Percentiles rank a stretch among this genome's conserved stretches.
phyloP scores from a whole-genome alignment of 306 rosid species.

The Ormosia semicastrata region DNA sequence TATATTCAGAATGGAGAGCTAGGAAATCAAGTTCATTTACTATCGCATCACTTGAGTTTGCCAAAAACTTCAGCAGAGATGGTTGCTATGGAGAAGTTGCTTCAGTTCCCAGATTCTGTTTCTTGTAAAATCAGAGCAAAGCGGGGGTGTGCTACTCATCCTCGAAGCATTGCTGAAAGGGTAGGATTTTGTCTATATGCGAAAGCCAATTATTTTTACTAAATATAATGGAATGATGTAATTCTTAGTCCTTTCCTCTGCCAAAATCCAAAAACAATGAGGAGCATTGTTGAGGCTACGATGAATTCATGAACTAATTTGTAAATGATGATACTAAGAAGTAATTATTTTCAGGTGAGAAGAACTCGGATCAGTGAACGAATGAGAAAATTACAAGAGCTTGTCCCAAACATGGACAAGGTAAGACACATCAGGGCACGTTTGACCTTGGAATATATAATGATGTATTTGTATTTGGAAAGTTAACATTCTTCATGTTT shows the following conservation, averaged over 20 bases:
- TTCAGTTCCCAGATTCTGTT: conserved; percentile 76
- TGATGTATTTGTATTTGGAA: background rate
- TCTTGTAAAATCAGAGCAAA: conserved; percentile 91
- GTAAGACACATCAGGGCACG: conserved; percentile 28
- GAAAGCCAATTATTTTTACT: too few species aligned
- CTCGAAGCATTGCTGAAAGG: conserved; percentile 96
- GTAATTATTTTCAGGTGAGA: conserved; percentile 56
- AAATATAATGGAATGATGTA: background rate
- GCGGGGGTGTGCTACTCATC: conserved; percentile 97
- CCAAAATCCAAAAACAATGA: background rate
- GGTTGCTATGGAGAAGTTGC: conserved; percentile 58
- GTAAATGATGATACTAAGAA: background rate
- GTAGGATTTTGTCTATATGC: conserved; percentile 29
- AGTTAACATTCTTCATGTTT: background rate
- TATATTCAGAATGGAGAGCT: conserved; percentile 53
- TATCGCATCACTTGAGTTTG: conserved; percentile 77
- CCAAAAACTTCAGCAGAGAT: conserved; percentile 63
- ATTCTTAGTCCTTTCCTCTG: background rate
- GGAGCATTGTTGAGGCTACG: background rate
- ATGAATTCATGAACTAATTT: background rate
- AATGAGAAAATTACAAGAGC: conserved; percentile 87
- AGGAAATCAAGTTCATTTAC: conserved; percentile 54
- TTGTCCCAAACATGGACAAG: conserved; percentile 97
- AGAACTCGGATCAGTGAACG: conserved; percentile 95
- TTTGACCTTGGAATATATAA: background rate